phyloP scores from a whole-genome alignment of 1,284 basidiomycete genomes.

The Austroboletus novae-zelandiae region DNA sequence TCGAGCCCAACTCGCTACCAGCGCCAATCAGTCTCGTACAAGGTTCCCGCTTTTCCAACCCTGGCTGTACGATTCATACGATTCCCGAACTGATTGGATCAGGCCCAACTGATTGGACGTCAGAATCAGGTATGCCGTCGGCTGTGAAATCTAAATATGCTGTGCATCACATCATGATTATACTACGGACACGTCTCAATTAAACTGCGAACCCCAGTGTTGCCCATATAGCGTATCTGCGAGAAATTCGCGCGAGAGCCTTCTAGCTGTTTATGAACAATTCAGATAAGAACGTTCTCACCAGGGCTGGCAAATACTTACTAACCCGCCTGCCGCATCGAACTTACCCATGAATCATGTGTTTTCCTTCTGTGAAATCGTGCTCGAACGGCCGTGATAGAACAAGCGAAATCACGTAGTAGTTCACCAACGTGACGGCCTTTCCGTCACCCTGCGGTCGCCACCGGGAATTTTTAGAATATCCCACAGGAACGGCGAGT shows the following conservation, averaged over 20 bases:
- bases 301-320: background rate
- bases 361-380: conserved; percentile 1
- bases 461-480: conserved; percentile 1
- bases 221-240: conserved; percentile 2
- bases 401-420: background rate
- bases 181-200: background rate
- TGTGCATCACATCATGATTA: conserved; percentile 8
- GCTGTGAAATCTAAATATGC: conserved; percentile 3
- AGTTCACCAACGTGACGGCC: background rate
- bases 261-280: background rate
- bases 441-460: background rate
- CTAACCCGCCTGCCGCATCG: conserved; percentile 7
- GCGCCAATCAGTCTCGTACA: conserved; percentile 7
- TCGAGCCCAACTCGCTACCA: background rate
- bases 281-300: conserved; percentile 5
- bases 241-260: conserved; percentile 1
- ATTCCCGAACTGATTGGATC: conserved; percentile 16
- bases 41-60: background rate
- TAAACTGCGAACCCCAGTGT: background rate
- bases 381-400: background rate
- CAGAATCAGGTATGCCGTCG: conserved; percentile 6
- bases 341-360: conserved; percentile 2
- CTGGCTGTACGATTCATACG: conserved; percentile 3
- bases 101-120: conserved; percentile 11
- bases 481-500: background rate